Evolutionary conservation across 2,329 filamentous ascomycete genomes (phyloP).

Genomic region (Verticillium albo-atrum): DNA sequence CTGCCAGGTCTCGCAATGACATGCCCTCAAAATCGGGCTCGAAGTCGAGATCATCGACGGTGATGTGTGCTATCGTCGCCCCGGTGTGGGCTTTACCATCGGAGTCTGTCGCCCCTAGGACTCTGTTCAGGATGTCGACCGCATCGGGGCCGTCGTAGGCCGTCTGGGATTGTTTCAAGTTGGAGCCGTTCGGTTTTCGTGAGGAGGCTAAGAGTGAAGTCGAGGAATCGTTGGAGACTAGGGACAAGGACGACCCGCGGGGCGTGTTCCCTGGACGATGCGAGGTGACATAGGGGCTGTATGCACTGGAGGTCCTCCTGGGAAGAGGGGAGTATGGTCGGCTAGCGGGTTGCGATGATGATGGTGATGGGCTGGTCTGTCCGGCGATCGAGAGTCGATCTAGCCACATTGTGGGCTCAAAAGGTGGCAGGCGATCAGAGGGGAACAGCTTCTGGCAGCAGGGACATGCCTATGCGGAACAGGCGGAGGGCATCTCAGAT

Average conservation of each 20-base stretch:
- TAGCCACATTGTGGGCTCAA: constrained; percentile 67
- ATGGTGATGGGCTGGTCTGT: constrained; percentile 58
- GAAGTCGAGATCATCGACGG: constrained; percentile 50
- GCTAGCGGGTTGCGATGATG: constrained; percentile 47
- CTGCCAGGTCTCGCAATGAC: constrained; percentile 68
- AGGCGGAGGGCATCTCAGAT: not conserved
- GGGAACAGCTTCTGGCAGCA: not conserved
- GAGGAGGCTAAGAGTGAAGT: constrained; percentile 66
- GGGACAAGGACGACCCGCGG: constrained; percentile 72
- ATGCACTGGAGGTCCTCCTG: constrained; percentile 61
- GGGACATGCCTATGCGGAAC: not conserved
- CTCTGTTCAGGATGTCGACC: constrained; percentile 58
- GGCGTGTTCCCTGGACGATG: constrained; percentile 65
- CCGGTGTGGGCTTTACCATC: constrained; percentile 7
- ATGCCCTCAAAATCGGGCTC: constrained; percentile 76
- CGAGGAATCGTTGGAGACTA: constrained; percentile 73
- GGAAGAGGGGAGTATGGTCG: constrained; percentile 69
- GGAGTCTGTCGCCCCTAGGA: constrained; percentile 29
- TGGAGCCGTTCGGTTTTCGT: constrained; percentile 63
- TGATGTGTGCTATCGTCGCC: constrained; percentile 22
- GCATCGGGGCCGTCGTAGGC: constrained; percentile 60
- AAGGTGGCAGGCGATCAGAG: not conserved
- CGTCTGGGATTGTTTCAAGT: constrained; percentile 55
- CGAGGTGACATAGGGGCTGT: constrained; percentile 64
- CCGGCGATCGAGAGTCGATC: constrained; percentile 62